Evolutionary conservation across 2,329 filamentous ascomycete genomes (phyloP).

Genomic region (Nectriaceae sp.): DNA sequence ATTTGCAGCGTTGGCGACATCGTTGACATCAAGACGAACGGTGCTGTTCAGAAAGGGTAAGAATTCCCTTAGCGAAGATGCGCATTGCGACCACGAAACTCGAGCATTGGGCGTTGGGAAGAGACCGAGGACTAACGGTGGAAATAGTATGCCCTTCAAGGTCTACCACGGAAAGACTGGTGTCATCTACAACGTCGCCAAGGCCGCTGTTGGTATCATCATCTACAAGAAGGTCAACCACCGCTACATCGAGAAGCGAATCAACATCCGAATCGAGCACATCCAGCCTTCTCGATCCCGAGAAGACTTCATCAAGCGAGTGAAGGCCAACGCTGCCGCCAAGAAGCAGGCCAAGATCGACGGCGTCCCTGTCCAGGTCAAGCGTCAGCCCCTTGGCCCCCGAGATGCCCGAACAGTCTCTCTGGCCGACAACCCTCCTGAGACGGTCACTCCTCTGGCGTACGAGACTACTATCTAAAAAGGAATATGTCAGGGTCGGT

Average conservation of each 20-base stretch:
- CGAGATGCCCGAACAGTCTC: conserved; percentile 79
- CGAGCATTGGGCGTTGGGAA: conserved; percentile 9
- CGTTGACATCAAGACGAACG: conserved; percentile 98
- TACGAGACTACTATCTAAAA: conserved; percentile 98
- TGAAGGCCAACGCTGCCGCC: conserved; percentile 93
- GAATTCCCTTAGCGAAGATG: conserved; percentile 33
- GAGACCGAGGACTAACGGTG: conserved; percentile 35
- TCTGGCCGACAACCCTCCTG: conserved; percentile 79
- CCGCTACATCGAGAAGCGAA: conserved; percentile 99
- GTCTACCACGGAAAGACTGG: conserved; percentile 99
- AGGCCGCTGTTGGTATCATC: conserved; percentile 96
- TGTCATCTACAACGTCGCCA: conserved; percentile 98
- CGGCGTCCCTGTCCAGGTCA: conserved; percentile 85
- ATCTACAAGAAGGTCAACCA: conserved; percentile 99
- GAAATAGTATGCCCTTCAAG: conserved; percentile 91
- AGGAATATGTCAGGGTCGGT: conserved; percentile 24
- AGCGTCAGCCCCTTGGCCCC: conserved; percentile 83
- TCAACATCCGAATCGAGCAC: conserved; percentile 99
- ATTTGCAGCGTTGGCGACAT: conserved; percentile 85
- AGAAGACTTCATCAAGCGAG: conserved; percentile 93
- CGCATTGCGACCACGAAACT: conserved; percentile 16
- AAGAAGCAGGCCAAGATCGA: conserved; percentile 92
- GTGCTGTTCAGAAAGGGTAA: conserved; percentile 97
- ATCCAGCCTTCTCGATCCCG: conserved; percentile 90
- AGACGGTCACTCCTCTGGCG: conserved; percentile 87